Evolutionary conservation across 352 stramenopile genomes (phyloP), one percentile per base, ranked within the genome.

Genomic region (Phytophthora quininea): DNA sequence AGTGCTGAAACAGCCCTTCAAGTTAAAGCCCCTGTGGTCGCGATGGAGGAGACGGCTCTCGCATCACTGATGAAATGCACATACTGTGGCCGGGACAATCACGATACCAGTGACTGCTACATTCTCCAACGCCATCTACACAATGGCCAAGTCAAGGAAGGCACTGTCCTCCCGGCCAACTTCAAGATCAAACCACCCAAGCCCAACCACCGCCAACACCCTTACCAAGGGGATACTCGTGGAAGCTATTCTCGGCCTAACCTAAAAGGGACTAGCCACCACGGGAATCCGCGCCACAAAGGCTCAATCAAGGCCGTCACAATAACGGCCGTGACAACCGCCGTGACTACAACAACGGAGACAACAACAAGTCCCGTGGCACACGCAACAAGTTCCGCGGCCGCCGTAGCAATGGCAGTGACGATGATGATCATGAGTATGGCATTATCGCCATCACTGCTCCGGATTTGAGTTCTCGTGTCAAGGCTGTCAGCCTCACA

Each of bases 51-150:
- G 8, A 52, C 32, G 14, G 49, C 54, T 15, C 31, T 64, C 14
- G 37, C 54, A 0, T 53, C 48, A 12, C 11, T n/a, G 3, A 27
- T 47, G 35, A 47, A 50, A 12, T 57, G 51, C 37, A 54, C 55
- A 7, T 64, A 70, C 43, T 56, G 32, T 15, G 24, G 56, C 4
- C 49, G 63, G 10, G 42, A 56, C 42, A 71, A 66, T 30, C 64
- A 67, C n/a, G 49, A 52, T 33, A 67, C 43, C 1, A 24, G 54
- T n/a, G 64, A 72, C 32, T 67, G 57, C 7, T 60, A 58, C 19
- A 68, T 56, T 15, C 35, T 69, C 4, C 30, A 73, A 12, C 45
- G 58, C 0, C 53, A 68, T 40, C 43, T 73, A 3, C 53, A 53
- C 1, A 43, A 43, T 48, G 65, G 53, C 12, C 40, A 58, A n/a